A percentile compares a stretch with the other conserved stretches of the same genome.
Conservation (phyloP, 116 monocot species). For the Iris pallida region DNA sequence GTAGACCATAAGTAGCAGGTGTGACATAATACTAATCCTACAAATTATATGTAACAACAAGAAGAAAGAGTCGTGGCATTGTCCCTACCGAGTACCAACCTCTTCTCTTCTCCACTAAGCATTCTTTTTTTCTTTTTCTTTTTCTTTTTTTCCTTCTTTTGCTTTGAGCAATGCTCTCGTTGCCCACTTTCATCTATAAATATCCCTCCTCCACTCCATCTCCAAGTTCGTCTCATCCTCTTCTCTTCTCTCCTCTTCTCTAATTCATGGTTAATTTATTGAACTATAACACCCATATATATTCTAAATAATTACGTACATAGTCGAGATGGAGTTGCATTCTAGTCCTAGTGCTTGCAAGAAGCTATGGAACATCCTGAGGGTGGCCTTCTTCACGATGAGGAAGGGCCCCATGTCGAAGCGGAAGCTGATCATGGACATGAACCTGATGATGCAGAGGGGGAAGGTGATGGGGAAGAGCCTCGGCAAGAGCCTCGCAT, state of each 20-base stretch:
- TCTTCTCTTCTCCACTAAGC: too few relatives aligned
- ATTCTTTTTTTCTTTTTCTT: too few relatives aligned
- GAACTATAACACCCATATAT: neutral
- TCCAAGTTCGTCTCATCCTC: neutral
- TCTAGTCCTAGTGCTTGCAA: constrained; percentile 15
- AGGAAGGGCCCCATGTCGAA: constrained; percentile 49
- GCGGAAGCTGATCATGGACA: constrained; percentile 53
- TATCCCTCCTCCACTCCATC: too few relatives aligned
- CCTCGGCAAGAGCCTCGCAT: constrained; percentile 21
- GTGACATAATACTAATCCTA: too few relatives aligned
- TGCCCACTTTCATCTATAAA: too few relatives aligned
- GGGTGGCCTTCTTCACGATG: constrained; percentile 51
- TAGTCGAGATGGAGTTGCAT: constrained; percentile 34
- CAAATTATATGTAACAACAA: too few relatives aligned
- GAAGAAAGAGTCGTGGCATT: too few relatives aligned
- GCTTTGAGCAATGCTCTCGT: too few relatives aligned
- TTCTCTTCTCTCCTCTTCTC: neutral
- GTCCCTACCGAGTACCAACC: too few relatives aligned
- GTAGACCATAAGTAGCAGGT: too few relatives aligned
- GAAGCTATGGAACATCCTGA: constrained; percentile 44
- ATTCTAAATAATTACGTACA: neutral
- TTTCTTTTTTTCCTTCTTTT: too few relatives aligned
- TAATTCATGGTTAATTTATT: neutral
- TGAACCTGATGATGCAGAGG: constrained; percentile 50
- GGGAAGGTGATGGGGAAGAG: constrained; percentile 49